Base-by-base conservation (phyloP, 805 yeast genomes). In the Zygosaccharomyces bisporus region DNA sequence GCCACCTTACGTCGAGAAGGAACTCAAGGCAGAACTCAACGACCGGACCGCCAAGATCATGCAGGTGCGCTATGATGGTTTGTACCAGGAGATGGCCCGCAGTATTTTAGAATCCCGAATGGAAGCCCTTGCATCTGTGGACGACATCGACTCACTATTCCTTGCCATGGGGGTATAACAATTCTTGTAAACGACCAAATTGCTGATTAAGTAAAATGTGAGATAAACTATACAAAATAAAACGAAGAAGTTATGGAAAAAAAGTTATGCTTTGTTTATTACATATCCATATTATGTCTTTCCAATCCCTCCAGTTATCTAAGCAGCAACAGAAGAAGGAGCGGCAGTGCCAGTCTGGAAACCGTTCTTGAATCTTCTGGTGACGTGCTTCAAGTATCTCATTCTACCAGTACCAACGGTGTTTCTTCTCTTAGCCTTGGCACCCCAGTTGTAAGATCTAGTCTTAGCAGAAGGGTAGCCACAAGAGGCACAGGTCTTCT, bases 381-480 rank as follows among this genome's bases (percentile, higher is more conserved):
- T 77, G 66, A 93, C 95, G 76, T 82, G 83, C 82, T 91, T 93
- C 76, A 93, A 83, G 89, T 91, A 81, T 74, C 90, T 80, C 95
- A 88, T 87, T 80, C 99, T 95, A 78, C 99, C 99, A 74, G 98
- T 83, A 81, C 99, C 99, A 65, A 97, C 90, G 64, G 99, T 93
- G 76, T 86, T 85, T 87, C 99, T 89, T 88, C 99, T 89, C 85
- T 90, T 87, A 71, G 97, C 96, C 86, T 93, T 93, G 63, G 77
- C 76, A 75, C 95, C 96, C 99, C 99, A 93, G 96, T 93, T 93
- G 95, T 77, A 85, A 69, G 88, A 83, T 86, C 99, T 90, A 77
- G 85, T 74, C 81, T 93, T 93, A 67, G 98, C 98, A 70, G 98
- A 88, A 79, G 99, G 99, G 85, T 93, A 93, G 70, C 99, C 99